Conservation (phyloP, 2,329 filamentous ascomycete genomes). For the Sporothrix phasma region DNA sequence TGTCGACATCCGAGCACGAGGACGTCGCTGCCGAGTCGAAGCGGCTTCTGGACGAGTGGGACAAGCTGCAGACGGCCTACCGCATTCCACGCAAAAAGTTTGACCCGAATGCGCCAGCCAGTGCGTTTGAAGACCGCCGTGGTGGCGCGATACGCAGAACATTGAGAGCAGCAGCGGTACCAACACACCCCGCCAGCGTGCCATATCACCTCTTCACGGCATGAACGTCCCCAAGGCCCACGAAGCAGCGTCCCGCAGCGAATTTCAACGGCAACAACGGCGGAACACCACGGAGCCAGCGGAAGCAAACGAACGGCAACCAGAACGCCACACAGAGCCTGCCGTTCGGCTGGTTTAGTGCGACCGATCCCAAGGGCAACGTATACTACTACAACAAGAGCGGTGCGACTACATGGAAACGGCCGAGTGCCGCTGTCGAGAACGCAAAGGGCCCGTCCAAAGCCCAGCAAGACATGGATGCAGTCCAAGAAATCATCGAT, state of each 20-base stretch:
- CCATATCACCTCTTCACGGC: conserved; percentile 30
- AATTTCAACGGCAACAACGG: conserved; percentile 26
- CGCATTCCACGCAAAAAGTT: conserved; percentile 85
- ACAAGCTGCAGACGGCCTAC: conserved; percentile 80
- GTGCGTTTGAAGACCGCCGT: conserved; percentile 51
- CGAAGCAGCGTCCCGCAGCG: conserved; percentile 50
- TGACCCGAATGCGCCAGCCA: conserved; percentile 51
- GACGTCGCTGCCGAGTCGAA: conserved; percentile 63
- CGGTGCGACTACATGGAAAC: conserved; percentile 72
- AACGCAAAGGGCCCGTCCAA: conserved; percentile 59
- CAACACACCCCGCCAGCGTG: conserved; percentile 1
- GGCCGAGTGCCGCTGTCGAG: conserved; percentile 60
- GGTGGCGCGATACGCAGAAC: conserved; percentile 41
- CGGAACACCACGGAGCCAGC: conserved; percentile 44
- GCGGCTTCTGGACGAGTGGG: conserved; percentile 72
- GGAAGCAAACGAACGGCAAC: neutral
- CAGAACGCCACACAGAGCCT: conserved; percentile 30
- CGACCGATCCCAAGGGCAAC: conserved; percentile 59
- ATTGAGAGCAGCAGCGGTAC: conserved; percentile 22
- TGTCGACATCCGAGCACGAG: conserved; percentile 60
- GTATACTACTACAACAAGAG: conserved; percentile 78
- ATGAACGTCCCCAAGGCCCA: conserved; percentile 46
- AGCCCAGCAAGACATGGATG: conserved; percentile 53
- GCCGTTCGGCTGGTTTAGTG: conserved; percentile 77
- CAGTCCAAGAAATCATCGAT: conserved; percentile 76